A percentile compares a stretch with the other conserved stretches of the same genome.
These are phyloP conservation scores for Myxozyma udenii DNA, from an alignment of 805 yeast genomes.

Conservation along the genomic window DNA sequence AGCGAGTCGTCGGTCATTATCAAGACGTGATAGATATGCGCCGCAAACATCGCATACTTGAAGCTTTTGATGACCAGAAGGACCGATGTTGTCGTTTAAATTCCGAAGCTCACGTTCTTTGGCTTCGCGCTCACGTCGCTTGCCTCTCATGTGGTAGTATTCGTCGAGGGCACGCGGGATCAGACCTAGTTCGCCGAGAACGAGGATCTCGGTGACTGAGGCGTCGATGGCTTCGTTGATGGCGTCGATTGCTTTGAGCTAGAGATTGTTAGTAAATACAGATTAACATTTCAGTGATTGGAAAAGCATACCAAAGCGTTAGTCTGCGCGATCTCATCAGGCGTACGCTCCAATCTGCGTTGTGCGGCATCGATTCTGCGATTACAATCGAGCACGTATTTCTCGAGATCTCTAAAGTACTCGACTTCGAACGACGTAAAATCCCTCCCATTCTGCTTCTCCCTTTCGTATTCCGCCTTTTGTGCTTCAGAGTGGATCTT, in stretches of 20 bases:
- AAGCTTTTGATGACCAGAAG: constrained; percentile 81
- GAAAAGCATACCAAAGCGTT: constrained; percentile 31
- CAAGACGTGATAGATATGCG: constrained; percentile 78
- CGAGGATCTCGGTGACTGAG: constrained; percentile 24
- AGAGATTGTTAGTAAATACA: background rate
- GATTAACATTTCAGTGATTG: too few species aligned
- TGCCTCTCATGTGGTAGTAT: constrained; percentile 6
- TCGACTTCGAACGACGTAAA: constrained; percentile 50
- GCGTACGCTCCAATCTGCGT: constrained; percentile 64
- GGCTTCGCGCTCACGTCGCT: constrained; percentile 46
- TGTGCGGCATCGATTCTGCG: constrained; percentile 60
- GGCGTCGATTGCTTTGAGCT: constrained; percentile 29
- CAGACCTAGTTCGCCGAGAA: constrained; percentile 21
- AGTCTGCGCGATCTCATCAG: constrained; percentile 61
- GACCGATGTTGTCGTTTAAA: constrained; percentile 70
- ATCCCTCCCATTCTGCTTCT: constrained; percentile 41
- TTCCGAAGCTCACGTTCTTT: constrained; percentile 57
- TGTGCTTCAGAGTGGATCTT: constrained; percentile 70
- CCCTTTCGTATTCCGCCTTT: constrained; percentile 62
- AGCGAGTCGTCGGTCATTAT: constrained; percentile 81
- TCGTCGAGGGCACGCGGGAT: constrained; percentile 41
- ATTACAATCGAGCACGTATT: constrained; percentile 65
- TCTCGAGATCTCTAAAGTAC: constrained; percentile 47
- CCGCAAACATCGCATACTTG: constrained; percentile 91
- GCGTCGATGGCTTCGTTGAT: constrained; percentile 26